Base-by-base conservation (phyloP, 1,139 yeast genomes). In the Pichia sp. region DNA sequence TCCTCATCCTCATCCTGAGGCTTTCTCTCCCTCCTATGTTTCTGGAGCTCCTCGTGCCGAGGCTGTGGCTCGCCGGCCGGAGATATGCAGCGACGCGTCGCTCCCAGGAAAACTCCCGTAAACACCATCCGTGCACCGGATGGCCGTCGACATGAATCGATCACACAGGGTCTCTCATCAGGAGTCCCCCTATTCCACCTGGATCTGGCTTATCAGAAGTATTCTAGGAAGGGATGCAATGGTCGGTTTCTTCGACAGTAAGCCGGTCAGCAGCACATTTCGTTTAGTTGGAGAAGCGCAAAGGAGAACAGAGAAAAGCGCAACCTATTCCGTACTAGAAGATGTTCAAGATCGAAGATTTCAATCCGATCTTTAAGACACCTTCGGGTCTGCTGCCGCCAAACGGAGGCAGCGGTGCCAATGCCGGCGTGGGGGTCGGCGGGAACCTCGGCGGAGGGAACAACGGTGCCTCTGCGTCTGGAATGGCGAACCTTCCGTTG, bases 311-410 rank as follows among this genome's bases (percentile, higher is more conserved):
- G 17, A 12, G 17, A 36, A 4, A 38, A 38, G 17, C 5, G 9
- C 41, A 17, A 20, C 14, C 9, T 20, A 38, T n/a, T 38, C 16
- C 14, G 41, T n/a, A 14, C 41, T 38, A 17, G 16, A 38, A 30
- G n/a, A 65, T 64, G 69, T 63, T 60, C 49, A 63, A 59, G 40
- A 46, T 64, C 9, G 66, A 64, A 42, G 70, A 67, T 44, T 53
- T 67, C 48, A 65, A 60, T 47, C 70, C 69, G 6, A 47, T 66
- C 20, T 61, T 63, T 54, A 58, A 53, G 27, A 52, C 64, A 3
- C 62, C 66, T 1, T 48, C 59, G 3, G 16, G 42, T 17, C 38
- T 57, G 8, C n/a, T 40, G 27, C 29, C 38, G 10, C 17, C 47
- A 4, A 50, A 40, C 12, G 33, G 34, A 12, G 48, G 24, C 24